Conservation (phyloP, 2,329 filamentous ascomycete species). For the Chaetomiaceae sp. region DNA sequence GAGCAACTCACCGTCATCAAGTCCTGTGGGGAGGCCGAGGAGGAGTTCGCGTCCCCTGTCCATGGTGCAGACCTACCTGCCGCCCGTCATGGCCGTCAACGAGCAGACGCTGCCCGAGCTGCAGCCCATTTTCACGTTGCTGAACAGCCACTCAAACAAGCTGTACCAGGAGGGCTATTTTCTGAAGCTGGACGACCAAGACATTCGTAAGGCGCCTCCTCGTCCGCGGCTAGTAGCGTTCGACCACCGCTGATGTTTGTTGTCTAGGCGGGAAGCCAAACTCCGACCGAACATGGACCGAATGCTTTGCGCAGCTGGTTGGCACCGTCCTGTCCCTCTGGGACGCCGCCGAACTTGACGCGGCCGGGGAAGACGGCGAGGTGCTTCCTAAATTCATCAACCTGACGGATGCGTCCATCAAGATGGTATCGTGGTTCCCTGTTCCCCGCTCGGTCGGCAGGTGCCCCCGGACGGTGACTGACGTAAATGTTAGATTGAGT, state of each 20-base stretch:
- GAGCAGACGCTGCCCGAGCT: constrained; percentile 87
- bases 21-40: constrained; percentile 36
- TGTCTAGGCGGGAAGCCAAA: constrained; percentile 75
- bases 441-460: neutral
- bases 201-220: constrained; percentile 61
- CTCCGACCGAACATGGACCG: constrained; percentile 81
- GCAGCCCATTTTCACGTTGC: constrained; percentile 84
- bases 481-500: constrained; percentile 63
- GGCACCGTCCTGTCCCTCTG: constrained; percentile 92
- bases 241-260: constrained; percentile 26
- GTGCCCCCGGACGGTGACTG: neutral
- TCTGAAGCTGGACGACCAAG: constrained; percentile 90
- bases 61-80: constrained; percentile 80
- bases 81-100: constrained; percentile 77
- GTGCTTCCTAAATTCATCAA: constrained; percentile 69
- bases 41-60: constrained; percentile 67
- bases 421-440: constrained; percentile 65
- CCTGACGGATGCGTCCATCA: constrained; percentile 92
- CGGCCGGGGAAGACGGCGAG: constrained; percentile 68
- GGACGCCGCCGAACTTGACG: constrained; percentile 89
- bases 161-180: constrained; percentile 98
- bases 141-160: constrained; percentile 95
- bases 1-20: constrained; percentile 35
- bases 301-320: constrained; percentile 94
- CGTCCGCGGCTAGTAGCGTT: constrained; percentile 11